A percentile compares a stretch with the other conserved stretches of the same genome.
These are phyloP conservation scores for Apophysomyces ossiformis DNA, from an alignment of 371 early-diverging fungal species.

Conservation along the genomic window DNA sequence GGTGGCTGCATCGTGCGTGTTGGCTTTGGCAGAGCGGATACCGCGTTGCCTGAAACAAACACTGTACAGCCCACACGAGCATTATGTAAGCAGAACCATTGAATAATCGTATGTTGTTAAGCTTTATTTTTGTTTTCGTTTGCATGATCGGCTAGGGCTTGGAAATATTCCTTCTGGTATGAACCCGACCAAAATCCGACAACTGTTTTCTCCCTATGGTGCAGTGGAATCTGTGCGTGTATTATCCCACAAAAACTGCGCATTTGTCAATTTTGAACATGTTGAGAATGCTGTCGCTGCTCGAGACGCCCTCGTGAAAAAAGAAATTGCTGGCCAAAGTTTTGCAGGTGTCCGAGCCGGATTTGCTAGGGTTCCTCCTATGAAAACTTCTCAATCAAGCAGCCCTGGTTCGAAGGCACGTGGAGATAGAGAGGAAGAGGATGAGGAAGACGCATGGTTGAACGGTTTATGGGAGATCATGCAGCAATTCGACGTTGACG, in stretches of 20 bases:
- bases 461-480: conserved; percentile 33
- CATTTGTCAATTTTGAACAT: conserved; percentile 93
- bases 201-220: conserved; percentile 85
- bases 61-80: conserved; percentile 53
- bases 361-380: conserved; percentile 86
- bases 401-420: conserved; percentile 11
- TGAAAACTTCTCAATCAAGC: conserved; percentile 18
- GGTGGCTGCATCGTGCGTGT: conserved; percentile 82
- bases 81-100: conserved; percentile 39
- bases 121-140: no score
- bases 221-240: conserved; percentile 93
- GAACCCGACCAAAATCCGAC: conserved; percentile 75
- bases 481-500: conserved; percentile 33
- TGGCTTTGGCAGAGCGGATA: conserved; percentile 93
- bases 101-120: background rate
- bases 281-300: conserved; percentile 90
- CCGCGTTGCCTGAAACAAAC: conserved; percentile 45
- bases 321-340: conserved; percentile 79
- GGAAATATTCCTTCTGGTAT: conserved; percentile 91
- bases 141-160: conserved; percentile 65
- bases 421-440: conserved; percentile 21
- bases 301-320: conserved; percentile 84
- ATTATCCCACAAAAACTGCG: conserved; percentile 95
- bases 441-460: conserved; percentile 34
- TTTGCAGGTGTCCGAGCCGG: conserved; percentile 85